Evolutionary conservation across 306 rosid genomes (phyloP), one percentile per base, ranked within the genome.

Genomic region (Vigna unguiculata): DNA sequence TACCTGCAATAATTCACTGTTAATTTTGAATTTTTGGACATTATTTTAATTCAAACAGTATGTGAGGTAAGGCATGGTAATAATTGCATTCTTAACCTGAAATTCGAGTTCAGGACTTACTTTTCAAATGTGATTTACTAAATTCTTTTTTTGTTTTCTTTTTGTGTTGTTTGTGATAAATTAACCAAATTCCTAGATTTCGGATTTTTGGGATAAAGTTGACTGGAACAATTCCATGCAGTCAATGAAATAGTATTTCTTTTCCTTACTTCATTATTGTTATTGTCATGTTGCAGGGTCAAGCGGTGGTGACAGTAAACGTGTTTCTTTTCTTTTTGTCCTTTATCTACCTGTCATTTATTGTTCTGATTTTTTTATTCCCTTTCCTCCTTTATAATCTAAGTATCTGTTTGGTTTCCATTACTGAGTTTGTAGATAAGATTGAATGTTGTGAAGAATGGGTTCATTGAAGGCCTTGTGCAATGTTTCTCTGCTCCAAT

Each of bases 391-490:
- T 68, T 53, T 70, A 59, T 84, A 60, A 43, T 24, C 11, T 8
- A 21, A 17, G 28, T 51, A 32, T 76, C 21, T 68, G 21, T 71
- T 70, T 9, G 30, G 30, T 58, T 82, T 78, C 28, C 49, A 49
- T 78, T 71, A 13, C 72, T 82, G 59, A 74, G 80, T 83, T 38
- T 81, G 82, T 70, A 48, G 49, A 22, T 76, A 51, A 51, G 77
- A 75, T 82, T 85, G 87, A 61, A 82, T 86, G 87, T 77, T 86
- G 72, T 81, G 88, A 83, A 78, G 47, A 76, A 93, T 93, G 98
- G 87, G 80, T 65, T 87, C 79, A 80, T 32, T 66, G 49, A 86
- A 75, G 78, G 68, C 74, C 63, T 73, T 78, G 55, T 65, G 72
- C 71, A 28, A 40, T 83, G 86, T 84, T 82, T 64, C 77, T 74